phyloP scores from a whole-genome alignment of 2,329 filamentous ascomycete species.

The Aspergillus ochraceus region DNA sequence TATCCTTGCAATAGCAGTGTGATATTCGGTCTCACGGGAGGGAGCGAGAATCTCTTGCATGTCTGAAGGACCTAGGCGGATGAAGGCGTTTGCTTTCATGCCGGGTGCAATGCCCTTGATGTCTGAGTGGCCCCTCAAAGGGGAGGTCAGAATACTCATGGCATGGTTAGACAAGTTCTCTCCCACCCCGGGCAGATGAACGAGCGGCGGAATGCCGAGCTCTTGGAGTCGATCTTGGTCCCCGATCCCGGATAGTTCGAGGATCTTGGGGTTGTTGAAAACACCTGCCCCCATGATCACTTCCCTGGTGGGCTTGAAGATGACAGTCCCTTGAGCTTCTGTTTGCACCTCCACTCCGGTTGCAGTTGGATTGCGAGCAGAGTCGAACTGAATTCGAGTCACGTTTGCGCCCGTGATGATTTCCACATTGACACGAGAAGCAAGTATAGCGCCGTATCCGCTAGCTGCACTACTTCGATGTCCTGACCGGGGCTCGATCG shows the following conservation, averaged over 20 bases:
- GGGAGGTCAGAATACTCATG: neutral
- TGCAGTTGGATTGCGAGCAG: neutral
- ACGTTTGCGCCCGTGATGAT: neutral
- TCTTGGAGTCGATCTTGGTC: conserved; percentile 42
- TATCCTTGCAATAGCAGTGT: neutral
- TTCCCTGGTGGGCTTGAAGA: conserved; percentile 46
- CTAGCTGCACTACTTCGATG: neutral
- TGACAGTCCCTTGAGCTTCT: conserved; percentile 27
- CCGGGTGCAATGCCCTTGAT: neutral
- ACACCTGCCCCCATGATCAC: conserved; percentile 62
- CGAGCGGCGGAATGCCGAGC: conserved; percentile 44
- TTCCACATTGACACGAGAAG: neutral
- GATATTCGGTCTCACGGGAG: neutral
- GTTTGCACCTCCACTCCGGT: conserved; percentile 19
- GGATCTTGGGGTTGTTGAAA: conserved; percentile 57
- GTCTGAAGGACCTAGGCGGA: neutral
- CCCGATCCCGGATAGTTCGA: conserved; percentile 64
- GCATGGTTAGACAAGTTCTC: conserved; percentile 53
- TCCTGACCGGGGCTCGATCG: neutral
- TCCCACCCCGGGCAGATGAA: conserved; percentile 51
- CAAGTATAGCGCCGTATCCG: neutral
- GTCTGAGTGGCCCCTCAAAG: neutral
- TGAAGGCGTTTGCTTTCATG: neutral
- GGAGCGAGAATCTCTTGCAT: neutral
- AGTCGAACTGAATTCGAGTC: neutral